A percentile compares a stretch with the other conserved stretches of the same genome.
Evolutionary conservation across 1,284 basidiomycete genomes (phyloP).

Genomic region (Pseudomicrostroma phylloplanum): DNA sequence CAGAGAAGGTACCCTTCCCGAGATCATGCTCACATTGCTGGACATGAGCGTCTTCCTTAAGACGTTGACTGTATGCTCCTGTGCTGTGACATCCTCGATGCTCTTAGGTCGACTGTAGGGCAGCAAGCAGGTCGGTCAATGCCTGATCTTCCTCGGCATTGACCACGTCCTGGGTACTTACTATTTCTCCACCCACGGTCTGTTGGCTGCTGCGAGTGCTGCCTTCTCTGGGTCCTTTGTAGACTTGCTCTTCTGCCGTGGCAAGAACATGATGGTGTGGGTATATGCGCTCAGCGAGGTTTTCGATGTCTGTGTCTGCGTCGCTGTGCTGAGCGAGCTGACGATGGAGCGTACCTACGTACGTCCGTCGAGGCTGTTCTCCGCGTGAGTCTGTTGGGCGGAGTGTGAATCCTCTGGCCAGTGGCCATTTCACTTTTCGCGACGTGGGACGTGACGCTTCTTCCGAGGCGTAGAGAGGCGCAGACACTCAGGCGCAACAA

Average conservation of each 20-base stretch:
- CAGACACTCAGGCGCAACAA: too few relatives aligned
- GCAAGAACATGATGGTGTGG: neutral
- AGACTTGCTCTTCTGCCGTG: neutral
- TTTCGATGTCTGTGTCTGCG: too few relatives aligned
- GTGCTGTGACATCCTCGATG: conserved; percentile 92
- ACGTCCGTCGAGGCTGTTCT: too few relatives aligned
- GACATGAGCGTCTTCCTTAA: conserved; percentile 83
- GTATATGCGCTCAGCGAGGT: too few relatives aligned
- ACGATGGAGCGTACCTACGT: too few relatives aligned
- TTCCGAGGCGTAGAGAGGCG: too few relatives aligned
- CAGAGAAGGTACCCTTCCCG: conserved; percentile 26
- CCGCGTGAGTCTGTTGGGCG: too few relatives aligned
- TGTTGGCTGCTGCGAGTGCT: conserved; percentile 52
- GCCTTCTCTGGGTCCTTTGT: neutral
- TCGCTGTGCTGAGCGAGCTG: too few relatives aligned
- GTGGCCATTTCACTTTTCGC: too few relatives aligned
- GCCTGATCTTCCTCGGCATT: conserved; percentile 3
- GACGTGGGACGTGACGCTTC: too few relatives aligned
- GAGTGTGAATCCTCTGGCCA: too few relatives aligned
- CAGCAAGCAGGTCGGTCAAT: conserved; percentile 5
- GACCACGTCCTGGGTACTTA: conserved; percentile 42
- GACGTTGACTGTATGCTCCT: conserved; percentile 91
- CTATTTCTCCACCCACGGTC: conserved; percentile 99
- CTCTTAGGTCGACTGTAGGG: conserved; percentile 79
- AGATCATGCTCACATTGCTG: conserved; percentile 64